These are phyloP conservation scores for Biscutella laevigata DNA, from an alignment of 441 rosid species.

Conservation along the genomic window DNA sequence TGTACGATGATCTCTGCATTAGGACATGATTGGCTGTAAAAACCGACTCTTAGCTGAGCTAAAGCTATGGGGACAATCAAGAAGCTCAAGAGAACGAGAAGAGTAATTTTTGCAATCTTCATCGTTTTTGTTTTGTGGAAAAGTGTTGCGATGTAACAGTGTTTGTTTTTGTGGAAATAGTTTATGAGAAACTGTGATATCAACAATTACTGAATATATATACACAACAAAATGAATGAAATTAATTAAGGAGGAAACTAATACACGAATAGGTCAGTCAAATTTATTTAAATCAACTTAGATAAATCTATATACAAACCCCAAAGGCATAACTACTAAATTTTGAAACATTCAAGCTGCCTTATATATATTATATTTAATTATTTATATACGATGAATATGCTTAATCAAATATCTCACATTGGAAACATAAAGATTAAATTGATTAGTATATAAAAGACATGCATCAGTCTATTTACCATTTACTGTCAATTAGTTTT, in stretches of 20 bases:
- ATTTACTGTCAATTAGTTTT: not conserved
- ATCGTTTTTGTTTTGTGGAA: not conserved
- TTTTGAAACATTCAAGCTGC: slow-evolving; percentile 22
- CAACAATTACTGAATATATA: not conserved
- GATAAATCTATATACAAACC: not conserved
- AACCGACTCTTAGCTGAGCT: slow-evolving; percentile 1
- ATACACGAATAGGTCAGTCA: slow-evolving; percentile 20
- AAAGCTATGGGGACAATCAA: slow-evolving; percentile 7
- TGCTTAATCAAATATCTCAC: too few relatives aligned
- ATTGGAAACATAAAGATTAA: not conserved
- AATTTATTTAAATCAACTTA: not conserved
- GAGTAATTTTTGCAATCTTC: slow-evolving; percentile 5
- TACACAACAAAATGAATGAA: not conserved
- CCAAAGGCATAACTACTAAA: slow-evolving; percentile 2
- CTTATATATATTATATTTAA: not conserved
- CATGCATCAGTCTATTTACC: not conserved
- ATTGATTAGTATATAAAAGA: not conserved
- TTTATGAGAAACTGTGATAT: slow-evolving; percentile 3
- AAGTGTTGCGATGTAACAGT: not conserved
- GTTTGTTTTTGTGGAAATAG: slow-evolving; percentile 4
- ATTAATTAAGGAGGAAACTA: not conserved
- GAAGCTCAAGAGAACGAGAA: slow-evolving; percentile 3
- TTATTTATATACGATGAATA: not conserved
- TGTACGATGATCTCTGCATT: slow-evolving; percentile 17
- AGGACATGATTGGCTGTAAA: slow-evolving; percentile 22